Percentiles rank a stretch among this genome's conserved stretches.
Evolutionary conservation across 164 flowering plant genomes (phyloP).

Genomic region (Hamamelis virginiana): DNA sequence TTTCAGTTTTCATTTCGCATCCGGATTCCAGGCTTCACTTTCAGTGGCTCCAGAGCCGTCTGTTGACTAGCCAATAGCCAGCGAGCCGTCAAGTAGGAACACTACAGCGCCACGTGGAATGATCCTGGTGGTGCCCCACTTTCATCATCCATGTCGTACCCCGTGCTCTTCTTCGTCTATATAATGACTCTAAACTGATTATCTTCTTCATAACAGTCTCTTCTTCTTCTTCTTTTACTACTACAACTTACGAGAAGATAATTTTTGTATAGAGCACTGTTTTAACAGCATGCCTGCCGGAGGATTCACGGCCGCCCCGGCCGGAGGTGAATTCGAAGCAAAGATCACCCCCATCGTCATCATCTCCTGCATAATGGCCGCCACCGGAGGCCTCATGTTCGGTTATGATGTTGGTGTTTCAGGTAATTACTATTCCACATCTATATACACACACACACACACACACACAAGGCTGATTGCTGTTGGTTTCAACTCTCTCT

Average conservation of each 20-base stretch:
- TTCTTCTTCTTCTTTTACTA: not conserved
- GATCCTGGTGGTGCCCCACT: conserved; percentile 14
- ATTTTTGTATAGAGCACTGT: no score
- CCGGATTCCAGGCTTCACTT: no score
- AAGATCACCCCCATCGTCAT: conserved; percentile 91
- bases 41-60: conserved; percentile 5
- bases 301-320: conserved; percentile 46
- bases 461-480: not conserved
- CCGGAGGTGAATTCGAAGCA: conserved; percentile 73
- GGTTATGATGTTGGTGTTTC: conserved; percentile 97
- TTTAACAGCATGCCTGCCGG: conserved; percentile 49
- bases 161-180: not conserved
- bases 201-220: not conserved
- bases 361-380: conserved; percentile 92
- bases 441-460: not conserved
- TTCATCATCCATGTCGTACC: not conserved
- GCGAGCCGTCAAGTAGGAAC: conserved; percentile 4
- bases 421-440: conserved; percentile 31
- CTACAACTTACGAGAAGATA: not conserved
- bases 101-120: conserved; percentile 17
- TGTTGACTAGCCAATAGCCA: conserved; percentile 21
- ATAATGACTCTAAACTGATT: not conserved
- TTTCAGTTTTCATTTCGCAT: no score
- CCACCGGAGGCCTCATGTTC: conserved; percentile 97
- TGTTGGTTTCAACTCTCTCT: not conserved